Percentiles rank a stretch among this genome's conserved stretches.
phyloP scores from a whole-genome alignment of 2,329 filamentous ascomycete genomes.

The Lojkania enalia region DNA sequence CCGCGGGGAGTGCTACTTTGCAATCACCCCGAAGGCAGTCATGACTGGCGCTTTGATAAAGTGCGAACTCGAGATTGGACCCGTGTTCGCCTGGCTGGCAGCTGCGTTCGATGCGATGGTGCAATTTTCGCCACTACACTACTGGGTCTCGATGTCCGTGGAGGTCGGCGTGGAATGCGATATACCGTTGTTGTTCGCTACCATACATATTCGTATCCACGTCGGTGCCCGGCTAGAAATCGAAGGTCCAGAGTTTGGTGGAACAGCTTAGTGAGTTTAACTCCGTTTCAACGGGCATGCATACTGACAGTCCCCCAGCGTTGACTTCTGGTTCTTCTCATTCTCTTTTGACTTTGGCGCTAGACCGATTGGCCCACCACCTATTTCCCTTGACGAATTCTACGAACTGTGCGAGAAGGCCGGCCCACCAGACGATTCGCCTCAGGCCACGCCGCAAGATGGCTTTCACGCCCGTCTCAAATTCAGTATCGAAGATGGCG shows the following conservation, averaged over 20 bases:
- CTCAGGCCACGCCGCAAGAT: not conserved
- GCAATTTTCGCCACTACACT: not conserved
- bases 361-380: not conserved
- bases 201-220: not conserved
- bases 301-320: not conserved
- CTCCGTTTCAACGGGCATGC: not conserved
- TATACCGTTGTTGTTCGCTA: not conserved
- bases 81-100: not conserved
- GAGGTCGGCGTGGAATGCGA: not conserved
- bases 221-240: not conserved
- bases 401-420: conserved; percentile 3
- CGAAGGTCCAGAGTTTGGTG: not conserved
- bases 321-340: conserved; percentile 1
- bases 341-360: conserved; percentile 4
- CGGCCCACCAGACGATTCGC: conserved; percentile 2
- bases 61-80: not conserved
- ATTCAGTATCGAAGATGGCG: conserved; percentile 1
- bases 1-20: conserved; percentile 17
- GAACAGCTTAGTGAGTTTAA: conserved; percentile 3
- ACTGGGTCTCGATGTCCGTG: not conserved
- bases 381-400: not conserved
- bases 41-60: not conserved
- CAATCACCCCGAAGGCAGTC: conserved; percentile 12
- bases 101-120: not conserved
- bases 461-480: conserved; percentile 1